Evolutionary conservation across 805 yeast genomes (phyloP).

Genomic region (Candida xiaguanensis): DNA sequence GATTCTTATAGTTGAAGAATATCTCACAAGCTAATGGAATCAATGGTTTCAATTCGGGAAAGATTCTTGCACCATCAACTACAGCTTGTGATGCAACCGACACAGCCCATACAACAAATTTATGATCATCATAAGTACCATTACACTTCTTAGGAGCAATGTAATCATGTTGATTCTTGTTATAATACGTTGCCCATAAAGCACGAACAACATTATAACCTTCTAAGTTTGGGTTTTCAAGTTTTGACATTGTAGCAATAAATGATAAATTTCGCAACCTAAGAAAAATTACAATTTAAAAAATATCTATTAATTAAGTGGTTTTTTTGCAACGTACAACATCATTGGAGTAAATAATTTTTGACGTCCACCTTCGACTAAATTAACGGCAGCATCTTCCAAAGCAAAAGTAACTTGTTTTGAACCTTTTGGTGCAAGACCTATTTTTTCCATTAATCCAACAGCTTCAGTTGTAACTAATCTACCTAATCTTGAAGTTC

Average conservation of each 20-base stretch:
- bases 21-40: conserved; percentile 49
- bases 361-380: conserved; percentile 88
- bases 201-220: conserved; percentile 36
- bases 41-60: conserved; percentile 52
- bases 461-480: conserved; percentile 75
- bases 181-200: conserved; percentile 43
- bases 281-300: conserved; percentile 13
- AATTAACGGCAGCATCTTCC: conserved; percentile 94
- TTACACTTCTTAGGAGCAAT: conserved; percentile 37
- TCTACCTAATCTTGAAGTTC: conserved; percentile 88
- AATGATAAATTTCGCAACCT: conserved; percentile 2
- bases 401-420: conserved; percentile 85
- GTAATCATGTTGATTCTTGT: conserved; percentile 32
- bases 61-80: conserved; percentile 57
- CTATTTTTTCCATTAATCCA: conserved; percentile 75
- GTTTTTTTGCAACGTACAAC: conserved; percentile 87
- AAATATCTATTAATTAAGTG: conserved; percentile 25
- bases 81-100: conserved; percentile 64
- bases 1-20: conserved; percentile 50
- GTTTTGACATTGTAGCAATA: conserved; percentile 1
- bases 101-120: conserved; percentile 66
- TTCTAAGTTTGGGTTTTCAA: conserved; percentile 34
- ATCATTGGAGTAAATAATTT: conserved; percentile 97
- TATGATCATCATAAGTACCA: conserved; percentile 48
- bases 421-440: conserved; percentile 89